Evolutionary conservation across 257 asterid genomes (phyloP).

Genomic region (Solanum peruvianum): DNA sequence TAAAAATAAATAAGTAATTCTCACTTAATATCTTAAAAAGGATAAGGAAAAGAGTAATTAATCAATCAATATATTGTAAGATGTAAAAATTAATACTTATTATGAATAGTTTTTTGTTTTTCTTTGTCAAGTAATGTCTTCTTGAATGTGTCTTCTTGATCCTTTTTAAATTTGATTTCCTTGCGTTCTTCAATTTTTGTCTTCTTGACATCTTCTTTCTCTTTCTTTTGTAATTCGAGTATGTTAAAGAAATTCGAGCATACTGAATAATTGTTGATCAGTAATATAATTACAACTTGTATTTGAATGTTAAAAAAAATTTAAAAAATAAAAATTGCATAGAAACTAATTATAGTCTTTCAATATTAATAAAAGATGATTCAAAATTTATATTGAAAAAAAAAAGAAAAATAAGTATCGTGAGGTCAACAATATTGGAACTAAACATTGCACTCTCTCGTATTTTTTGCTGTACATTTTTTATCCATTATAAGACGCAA

Average conservation of each 20-base stretch:
- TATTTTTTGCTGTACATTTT: background rate
- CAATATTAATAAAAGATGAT: background rate
- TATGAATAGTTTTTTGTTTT: background rate
- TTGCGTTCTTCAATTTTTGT: background rate
- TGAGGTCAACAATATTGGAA: background rate
- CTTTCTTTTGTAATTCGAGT: background rate
- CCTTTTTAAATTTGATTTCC: background rate
- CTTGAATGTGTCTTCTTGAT: background rate
- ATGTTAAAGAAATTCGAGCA: too few relatives aligned
- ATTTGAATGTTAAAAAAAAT: background rate
- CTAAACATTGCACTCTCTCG: background rate
- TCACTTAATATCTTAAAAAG: background rate
- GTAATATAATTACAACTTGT: background rate
- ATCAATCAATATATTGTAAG: background rate
- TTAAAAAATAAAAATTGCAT: background rate
- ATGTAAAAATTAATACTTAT: background rate
- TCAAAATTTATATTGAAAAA: background rate
- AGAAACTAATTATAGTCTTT: background rate
- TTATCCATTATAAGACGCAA: too few relatives aligned
- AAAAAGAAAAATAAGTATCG: background rate
- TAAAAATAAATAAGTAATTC: too few relatives aligned
- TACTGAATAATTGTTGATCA: background rate
- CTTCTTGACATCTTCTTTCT: background rate
- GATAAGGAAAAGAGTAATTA: background rate
- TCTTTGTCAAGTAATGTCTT: background rate